Percentiles rank a stretch among this genome's conserved stretches.
phyloP scores from a whole-genome alignment of 345 rosid species.

The Lepidium aucheri region DNA sequence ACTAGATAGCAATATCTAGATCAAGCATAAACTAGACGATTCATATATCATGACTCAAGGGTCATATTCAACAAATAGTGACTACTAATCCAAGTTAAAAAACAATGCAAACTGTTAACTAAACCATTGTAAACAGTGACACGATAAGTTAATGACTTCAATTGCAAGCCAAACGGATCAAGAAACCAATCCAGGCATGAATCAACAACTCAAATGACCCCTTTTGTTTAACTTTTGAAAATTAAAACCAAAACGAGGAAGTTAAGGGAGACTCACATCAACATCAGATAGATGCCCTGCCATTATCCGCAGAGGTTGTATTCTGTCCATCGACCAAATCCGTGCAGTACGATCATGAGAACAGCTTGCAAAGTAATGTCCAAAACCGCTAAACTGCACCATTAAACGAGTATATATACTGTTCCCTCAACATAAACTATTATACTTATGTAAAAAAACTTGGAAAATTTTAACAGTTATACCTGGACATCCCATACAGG shows the following conservation, averaged over 20 bases:
- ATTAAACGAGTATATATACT: constrained; percentile 14
- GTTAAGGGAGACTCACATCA: constrained; percentile 51
- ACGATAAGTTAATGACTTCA: background rate
- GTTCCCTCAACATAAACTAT: constrained; percentile 7
- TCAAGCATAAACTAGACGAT: background rate
- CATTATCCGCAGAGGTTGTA: constrained; percentile 88
- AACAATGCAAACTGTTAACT: background rate
- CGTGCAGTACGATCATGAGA: constrained; percentile 97
- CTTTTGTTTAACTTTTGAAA: background rate
- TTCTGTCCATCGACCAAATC: constrained; percentile 92
- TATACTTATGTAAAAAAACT: background rate
- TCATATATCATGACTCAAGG: background rate
- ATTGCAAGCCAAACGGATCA: background rate
- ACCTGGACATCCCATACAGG: constrained; percentile 99
- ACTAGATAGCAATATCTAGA: background rate
- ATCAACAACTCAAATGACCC: background rate
- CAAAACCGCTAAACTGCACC: constrained; percentile 90
- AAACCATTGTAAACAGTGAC: background rate
- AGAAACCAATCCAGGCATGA: background rate
- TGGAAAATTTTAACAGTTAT: constrained; percentile 2
- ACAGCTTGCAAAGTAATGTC: constrained; percentile 90
- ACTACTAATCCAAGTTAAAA: background rate
- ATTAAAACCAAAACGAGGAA: background rate
- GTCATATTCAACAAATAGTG: background rate
- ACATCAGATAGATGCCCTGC: constrained; percentile 99